Evolutionary conservation across 495 filamentous ascomycete genomes (phyloP).

Genomic region (Tuber microsphaerosporum): DNA sequence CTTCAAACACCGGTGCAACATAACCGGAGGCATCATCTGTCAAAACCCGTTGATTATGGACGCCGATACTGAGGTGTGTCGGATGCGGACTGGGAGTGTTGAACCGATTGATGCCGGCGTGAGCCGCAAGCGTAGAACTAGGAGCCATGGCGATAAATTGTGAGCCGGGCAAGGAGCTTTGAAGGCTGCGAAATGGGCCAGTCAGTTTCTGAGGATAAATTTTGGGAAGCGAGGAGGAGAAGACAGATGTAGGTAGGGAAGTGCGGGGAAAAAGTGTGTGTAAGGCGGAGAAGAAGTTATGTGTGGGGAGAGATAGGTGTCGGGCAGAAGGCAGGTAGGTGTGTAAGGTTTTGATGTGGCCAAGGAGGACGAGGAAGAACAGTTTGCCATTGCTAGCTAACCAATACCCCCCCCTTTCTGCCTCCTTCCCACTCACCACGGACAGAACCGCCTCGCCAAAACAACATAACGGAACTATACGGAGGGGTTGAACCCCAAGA

Average conservation of each 20-base stretch:
- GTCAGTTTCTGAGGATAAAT: background rate
- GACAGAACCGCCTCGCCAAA: background rate
- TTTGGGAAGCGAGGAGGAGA: background rate
- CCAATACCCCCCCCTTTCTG: background rate
- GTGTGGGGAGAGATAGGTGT: background rate
- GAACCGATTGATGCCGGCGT: slow-evolving; percentile 26
- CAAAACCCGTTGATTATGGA: slow-evolving; percentile 52
- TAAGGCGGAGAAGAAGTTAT: background rate
- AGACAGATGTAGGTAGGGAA: background rate
- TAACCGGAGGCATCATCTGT: slow-evolving; percentile 92
- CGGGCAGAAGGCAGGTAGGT: background rate
- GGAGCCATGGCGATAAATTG: slow-evolving; percentile 14
- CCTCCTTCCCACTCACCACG: background rate
- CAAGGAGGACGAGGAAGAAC: background rate
- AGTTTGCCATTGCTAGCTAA: background rate
- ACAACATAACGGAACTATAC: background rate
- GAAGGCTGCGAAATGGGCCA: background rate
- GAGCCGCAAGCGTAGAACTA: slow-evolving; percentile 9
- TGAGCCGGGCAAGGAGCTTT: background rate
- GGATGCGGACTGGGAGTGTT: slow-evolving; percentile 75
- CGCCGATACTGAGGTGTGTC: slow-evolving; percentile 68
- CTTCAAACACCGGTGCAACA: slow-evolving; percentile 88
- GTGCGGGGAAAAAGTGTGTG: background rate
- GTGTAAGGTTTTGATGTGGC: background rate
- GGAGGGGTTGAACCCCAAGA: background rate